Conservation (phyloP, 169 alveolate species). For the Fabrea salina region DNA sequence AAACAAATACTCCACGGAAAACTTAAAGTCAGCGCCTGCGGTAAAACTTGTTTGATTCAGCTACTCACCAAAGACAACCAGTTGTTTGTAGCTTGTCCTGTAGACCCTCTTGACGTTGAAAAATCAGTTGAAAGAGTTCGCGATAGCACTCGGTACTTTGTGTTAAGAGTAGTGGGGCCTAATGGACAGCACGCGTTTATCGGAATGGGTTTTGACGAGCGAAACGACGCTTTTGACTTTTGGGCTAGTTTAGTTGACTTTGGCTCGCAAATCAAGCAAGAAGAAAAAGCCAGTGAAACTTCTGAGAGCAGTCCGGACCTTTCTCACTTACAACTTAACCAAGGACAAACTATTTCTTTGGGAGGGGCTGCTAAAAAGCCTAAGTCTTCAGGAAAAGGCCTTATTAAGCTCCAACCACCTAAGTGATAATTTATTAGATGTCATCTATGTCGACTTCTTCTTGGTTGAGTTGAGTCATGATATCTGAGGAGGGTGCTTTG, state of each 20-base stretch:
- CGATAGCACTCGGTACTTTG: conserved; percentile 46
- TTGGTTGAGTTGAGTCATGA: not conserved
- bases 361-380: not conserved
- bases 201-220: conserved; percentile 59
- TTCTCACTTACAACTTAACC: not conserved
- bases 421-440: too few species aligned
- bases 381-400: too few species aligned
- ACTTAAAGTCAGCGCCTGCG: conserved; percentile 36
- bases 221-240: conserved; percentile 67
- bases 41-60: conserved; percentile 32
- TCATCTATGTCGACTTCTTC: not conserved
- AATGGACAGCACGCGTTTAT: conserved; percentile 33
- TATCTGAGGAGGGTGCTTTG: not conserved
- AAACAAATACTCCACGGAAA: conserved; percentile 57
- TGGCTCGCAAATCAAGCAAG: conserved; percentile 31
- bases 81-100: conserved; percentile 33
- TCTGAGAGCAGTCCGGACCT: not conserved
- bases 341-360: conserved; percentile 24
- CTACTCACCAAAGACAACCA: conserved; percentile 32
- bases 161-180: conserved; percentile 31
- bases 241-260: conserved; percentile 52
- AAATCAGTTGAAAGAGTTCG: conserved; percentile 38
- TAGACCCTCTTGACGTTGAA: conserved; percentile 28
- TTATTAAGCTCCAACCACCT: too few species aligned
- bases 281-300: not conserved